These are phyloP conservation scores for Xanthoparmelia taractica DNA, from an alignment of 495 filamentous ascomycete species.

Conservation along the genomic window DNA sequence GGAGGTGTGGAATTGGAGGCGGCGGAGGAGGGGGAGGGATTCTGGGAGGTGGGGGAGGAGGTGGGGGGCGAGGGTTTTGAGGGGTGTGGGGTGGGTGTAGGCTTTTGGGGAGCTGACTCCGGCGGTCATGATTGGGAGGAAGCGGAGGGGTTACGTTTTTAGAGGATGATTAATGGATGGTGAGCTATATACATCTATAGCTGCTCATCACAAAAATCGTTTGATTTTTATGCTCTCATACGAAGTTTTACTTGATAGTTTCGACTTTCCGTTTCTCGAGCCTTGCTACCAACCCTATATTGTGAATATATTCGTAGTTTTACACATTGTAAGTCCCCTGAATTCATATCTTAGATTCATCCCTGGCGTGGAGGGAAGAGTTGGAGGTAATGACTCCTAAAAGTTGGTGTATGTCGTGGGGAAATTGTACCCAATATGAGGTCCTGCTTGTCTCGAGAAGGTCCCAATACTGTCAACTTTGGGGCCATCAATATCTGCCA, in stretches of 20 bases:
- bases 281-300: not conserved
- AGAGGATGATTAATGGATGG: no score
- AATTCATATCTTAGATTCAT: not conserved
- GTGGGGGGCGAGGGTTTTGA: conserved; percentile 33
- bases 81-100: conserved; percentile 35
- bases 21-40: conserved; percentile 49
- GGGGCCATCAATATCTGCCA: not conserved
- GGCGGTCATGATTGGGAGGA: conserved; percentile 4
- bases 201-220: no score
- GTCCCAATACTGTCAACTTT: no score
- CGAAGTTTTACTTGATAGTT: not conserved
- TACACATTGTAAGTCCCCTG: not conserved
- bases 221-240: not conserved
- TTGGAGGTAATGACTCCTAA: not conserved
- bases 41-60: conserved; percentile 46
- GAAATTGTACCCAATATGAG: no score
- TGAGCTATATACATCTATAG: not conserved
- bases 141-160: not conserved
- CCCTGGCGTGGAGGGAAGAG: not conserved
- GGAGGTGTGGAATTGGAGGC: conserved; percentile 46
- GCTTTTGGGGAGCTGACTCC: conserved; percentile 16
- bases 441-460: no score
- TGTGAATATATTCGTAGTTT: not conserved
- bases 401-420: not conserved
- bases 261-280: not conserved